These are phyloP conservation scores for Penicillium antarcticum DNA, from an alignment of 495 filamentous ascomycete species.

Conservation along the genomic window DNA sequence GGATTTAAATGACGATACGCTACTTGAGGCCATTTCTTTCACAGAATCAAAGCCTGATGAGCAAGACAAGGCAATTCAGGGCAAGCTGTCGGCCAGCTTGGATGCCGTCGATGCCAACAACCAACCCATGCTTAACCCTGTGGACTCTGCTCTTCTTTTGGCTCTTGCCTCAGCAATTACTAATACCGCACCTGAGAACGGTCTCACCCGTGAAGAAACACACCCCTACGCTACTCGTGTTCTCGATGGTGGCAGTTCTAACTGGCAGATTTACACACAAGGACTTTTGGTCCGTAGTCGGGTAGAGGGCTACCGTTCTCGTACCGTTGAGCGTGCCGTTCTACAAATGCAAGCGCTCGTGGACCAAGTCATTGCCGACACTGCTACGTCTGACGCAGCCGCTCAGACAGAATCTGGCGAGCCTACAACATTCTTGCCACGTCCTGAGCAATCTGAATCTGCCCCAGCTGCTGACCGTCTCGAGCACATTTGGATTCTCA, in stretches of 20 bases:
- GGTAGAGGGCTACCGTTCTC: slow-evolving; percentile 79
- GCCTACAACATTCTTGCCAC: slow-evolving; percentile 77
- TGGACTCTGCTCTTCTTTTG: slow-evolving; percentile 83
- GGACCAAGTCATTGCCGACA: slow-evolving; percentile 93
- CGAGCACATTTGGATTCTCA: slow-evolving; percentile 75
- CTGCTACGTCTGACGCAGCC: slow-evolving; percentile 44
- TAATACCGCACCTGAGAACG: slow-evolving; percentile 79
- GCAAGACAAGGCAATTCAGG: slow-evolving; percentile 36
- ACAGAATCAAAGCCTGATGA: slow-evolving; percentile 49
- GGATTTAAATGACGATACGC: slow-evolving; percentile 85
- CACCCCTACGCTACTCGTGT: slow-evolving; percentile 87
- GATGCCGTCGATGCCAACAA: slow-evolving; percentile 65
- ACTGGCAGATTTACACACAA: slow-evolving; percentile 98
- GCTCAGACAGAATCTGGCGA: slow-evolving; percentile 27
- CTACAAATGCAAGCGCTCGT: slow-evolving; percentile 94
- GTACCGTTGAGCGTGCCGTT: slow-evolving; percentile 84
- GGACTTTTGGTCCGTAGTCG: slow-evolving; percentile 82
- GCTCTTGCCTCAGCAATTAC: slow-evolving; percentile 81
- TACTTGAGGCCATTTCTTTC: slow-evolving; percentile 85
- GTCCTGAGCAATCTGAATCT: slow-evolving; percentile 68
- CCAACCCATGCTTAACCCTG: slow-evolving; percentile 76
- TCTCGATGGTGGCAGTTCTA: slow-evolving; percentile 81
- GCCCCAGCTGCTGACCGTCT: slow-evolving; percentile 74
- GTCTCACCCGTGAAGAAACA: slow-evolving; percentile 87
- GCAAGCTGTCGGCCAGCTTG: slow-evolving; percentile 60